phyloP scores from a whole-genome alignment of 768 basidiomycete genomes.

The Pleurotus tuoliensis region DNA sequence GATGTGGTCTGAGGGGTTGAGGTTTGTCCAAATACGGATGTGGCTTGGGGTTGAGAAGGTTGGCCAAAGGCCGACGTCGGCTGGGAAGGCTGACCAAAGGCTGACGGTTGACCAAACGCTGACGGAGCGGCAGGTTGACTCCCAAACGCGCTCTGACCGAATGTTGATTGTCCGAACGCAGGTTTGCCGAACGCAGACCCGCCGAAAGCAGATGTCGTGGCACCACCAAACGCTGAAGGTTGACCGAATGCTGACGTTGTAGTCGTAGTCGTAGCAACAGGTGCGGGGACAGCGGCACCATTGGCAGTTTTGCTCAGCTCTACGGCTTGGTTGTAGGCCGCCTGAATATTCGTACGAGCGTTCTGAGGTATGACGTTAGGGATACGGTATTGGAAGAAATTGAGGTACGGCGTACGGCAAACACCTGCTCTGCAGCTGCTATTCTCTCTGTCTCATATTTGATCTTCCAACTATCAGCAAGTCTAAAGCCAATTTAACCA shows the following conservation, averaged over 20 bases:
- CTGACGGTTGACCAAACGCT: constrained; percentile 22
- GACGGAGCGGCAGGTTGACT: constrained; percentile 26
- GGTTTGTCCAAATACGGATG: constrained; percentile 26
- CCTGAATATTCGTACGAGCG: constrained; percentile 42
- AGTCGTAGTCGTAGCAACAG: constrained; percentile 15
- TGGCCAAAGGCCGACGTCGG: background rate
- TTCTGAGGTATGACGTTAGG: constrained; percentile 26
- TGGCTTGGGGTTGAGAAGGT: background rate
- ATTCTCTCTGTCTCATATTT: constrained; percentile 60
- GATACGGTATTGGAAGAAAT: background rate
- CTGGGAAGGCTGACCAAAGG: constrained; percentile 1
- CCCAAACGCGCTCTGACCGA: constrained; percentile 30
- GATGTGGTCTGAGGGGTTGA: constrained; percentile 16
- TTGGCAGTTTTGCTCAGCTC: constrained; percentile 30
- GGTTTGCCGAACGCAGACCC: constrained; percentile 36
- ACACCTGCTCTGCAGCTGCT: constrained; percentile 46
- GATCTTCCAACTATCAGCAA: constrained; percentile 23
- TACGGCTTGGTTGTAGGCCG: constrained; percentile 50
- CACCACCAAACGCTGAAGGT: constrained; percentile 19
- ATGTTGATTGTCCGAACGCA: constrained; percentile 27
- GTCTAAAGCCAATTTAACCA: background rate
- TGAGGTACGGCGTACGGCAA: constrained; percentile 24
- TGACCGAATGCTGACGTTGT: constrained; percentile 26
- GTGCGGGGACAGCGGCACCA: constrained; percentile 13
- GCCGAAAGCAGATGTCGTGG: constrained; percentile 23